Conservation (phyloP, 2,329 filamentous ascomycete species). For the Ophiocordyceps camponoti-floridani region DNA sequence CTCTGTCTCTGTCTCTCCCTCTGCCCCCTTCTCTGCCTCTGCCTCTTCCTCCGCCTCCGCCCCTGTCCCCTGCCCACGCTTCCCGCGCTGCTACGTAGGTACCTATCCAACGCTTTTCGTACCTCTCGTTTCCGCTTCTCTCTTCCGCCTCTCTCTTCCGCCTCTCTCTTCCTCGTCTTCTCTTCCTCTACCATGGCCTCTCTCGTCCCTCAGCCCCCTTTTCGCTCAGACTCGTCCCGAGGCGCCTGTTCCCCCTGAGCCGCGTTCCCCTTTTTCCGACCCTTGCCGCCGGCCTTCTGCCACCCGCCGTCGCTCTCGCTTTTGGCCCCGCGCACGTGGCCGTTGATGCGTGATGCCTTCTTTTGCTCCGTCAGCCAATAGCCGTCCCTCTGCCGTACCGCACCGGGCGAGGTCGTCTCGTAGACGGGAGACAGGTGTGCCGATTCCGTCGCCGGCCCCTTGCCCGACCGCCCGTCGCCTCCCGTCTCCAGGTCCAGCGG, state of each 20-base stretch:
- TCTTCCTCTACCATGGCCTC: neutral
- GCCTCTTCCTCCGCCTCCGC: too few species aligned
- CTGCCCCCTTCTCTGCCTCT: too few species aligned
- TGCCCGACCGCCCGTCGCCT: slow-evolving; percentile 20
- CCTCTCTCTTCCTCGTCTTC: neutral
- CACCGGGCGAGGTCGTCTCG: slow-evolving; percentile 52
- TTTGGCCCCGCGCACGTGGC: slow-evolving; percentile 33
- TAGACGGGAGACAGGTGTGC: slow-evolving; percentile 55
- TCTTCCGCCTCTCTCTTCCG: neutral
- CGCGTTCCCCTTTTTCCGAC: slow-evolving; percentile 25
- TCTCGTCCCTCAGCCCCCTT: slow-evolving; percentile 33
- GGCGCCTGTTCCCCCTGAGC: slow-evolving; percentile 35
- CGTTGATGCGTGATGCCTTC: slow-evolving; percentile 23
- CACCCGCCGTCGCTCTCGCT: slow-evolving; percentile 36
- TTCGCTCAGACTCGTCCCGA: slow-evolving; percentile 41
- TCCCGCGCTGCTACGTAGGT: neutral
- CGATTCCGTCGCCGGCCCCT: slow-evolving; percentile 18
- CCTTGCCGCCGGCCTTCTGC: slow-evolving; percentile 41
- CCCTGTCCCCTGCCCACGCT: too few species aligned
- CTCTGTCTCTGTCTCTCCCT: too few species aligned
- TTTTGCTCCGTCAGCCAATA: slow-evolving; percentile 12
- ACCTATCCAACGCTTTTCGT: slow-evolving; percentile 3
- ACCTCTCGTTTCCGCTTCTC: slow-evolving; percentile 4
- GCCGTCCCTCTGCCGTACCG: slow-evolving; percentile 33
- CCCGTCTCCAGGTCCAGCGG: slow-evolving; percentile 37